Base-by-base conservation (phyloP, 768 basidiomycete species). In the Psilocybe tampanensis region DNA sequence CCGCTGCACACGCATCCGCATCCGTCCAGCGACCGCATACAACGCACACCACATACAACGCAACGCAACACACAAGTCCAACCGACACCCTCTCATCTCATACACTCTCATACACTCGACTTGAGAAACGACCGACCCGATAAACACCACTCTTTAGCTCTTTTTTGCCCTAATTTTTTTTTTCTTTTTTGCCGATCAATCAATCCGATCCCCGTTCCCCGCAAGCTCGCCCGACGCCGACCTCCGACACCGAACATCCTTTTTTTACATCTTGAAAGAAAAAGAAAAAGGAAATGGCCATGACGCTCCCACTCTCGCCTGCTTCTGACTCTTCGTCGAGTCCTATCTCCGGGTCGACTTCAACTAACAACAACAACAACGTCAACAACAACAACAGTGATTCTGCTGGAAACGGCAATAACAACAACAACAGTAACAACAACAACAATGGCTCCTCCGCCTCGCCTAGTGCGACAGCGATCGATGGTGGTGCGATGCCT, bases 311-410 rank as follows among this genome's bases (percentile, higher is more conserved):
- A 12, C 66, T 71, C 23, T 69, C 72, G 50, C 60, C 73, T 54
- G 61, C 65, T 55, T 66, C 66, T 32, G 65, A 68, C 60, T 75
- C 74, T 59, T n/a, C n/a, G n/a, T 76, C 74, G 52, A 71, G 73
- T 24, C 80, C 84, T 24, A 75, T 48, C 85, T 12, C 84, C 86
- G 22, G 64, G 23, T 24, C 58, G 26, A 54, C 18, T 50, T 44
- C 57, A n/a, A 23, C 17, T 26, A 57, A 29, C 51, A 47, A 34
- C 57, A 56, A 65, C 33, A 39, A 32, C 18, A 55, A 32, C 9
- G 4, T 9, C 60, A 52, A 48, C 52, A 53, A 66, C 23, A 49
- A 47, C 56, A 60, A 18, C 57, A 51, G 44, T n/a, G n/a, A n/a
- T n/a, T n/a, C n/a, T n/a, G n/a, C n/a, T n/a, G n/a, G n/a, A n/a